These are phyloP conservation scores for Raffaelea arxii DNA, from an alignment of 2,329 filamentous ascomycete species.

Conservation along the genomic window DNA sequence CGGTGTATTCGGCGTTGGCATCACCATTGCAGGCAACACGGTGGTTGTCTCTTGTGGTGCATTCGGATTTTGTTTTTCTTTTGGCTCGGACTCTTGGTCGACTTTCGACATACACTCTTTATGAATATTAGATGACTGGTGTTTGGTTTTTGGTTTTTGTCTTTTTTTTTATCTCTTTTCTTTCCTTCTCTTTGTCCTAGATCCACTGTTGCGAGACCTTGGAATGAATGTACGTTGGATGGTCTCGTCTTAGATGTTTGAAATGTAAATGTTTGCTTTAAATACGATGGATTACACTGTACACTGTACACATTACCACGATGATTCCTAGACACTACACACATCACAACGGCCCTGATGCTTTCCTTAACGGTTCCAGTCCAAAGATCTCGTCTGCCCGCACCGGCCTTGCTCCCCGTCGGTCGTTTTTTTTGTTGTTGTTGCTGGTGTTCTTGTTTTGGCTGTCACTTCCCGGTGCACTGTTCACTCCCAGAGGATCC, in stretches of 20 bases:
- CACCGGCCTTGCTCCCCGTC: conserved; percentile 22
- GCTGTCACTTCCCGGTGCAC: no score
- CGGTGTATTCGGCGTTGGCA: no score
- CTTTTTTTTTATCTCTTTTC: not conserved
- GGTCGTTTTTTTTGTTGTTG: not conserved
- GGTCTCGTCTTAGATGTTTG: no score
- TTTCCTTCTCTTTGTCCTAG: no score
- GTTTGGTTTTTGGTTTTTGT: not conserved
- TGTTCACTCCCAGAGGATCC: not conserved
- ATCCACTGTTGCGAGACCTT: no score
- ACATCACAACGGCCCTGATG: no score
- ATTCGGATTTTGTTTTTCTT: not conserved
- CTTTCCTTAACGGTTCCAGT: conserved; percentile 36
- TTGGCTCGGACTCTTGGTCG: not conserved
- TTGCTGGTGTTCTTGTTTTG: not conserved
- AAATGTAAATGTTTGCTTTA: no score
- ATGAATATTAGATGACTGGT: not conserved
- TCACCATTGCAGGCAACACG: no score
- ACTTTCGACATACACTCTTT: not conserved
- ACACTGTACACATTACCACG: no score
- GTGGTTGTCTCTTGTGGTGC: not conserved
- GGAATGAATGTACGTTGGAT: no score
- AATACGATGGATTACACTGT: no score
- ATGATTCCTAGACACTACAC: no score
- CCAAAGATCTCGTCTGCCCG: conserved; percentile 44